These are phyloP conservation scores for Paxillus rubicundulus DNA, from an alignment of 768 basidiomycete species.

Conservation along the genomic window DNA sequence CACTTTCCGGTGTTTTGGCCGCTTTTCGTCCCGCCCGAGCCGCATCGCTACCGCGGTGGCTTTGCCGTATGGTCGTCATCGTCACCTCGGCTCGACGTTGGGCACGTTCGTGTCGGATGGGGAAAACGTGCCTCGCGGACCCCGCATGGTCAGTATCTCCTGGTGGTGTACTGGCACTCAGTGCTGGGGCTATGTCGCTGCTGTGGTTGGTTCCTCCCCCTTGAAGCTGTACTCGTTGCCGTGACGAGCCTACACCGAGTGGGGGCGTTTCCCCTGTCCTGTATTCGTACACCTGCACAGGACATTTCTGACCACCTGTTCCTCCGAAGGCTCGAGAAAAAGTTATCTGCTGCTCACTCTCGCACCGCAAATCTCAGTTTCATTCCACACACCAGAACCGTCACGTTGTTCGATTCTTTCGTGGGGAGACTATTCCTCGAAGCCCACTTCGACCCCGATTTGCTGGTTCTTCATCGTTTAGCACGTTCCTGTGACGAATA, in stretches of 20 bases:
- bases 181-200: slow-evolving; percentile 17
- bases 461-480: background rate
- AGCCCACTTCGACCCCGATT: slow-evolving; percentile 16
- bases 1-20: slow-evolving; percentile 3
- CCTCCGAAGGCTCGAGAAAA: background rate
- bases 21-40: slow-evolving; percentile 18
- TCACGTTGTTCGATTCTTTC: slow-evolving; percentile 2
- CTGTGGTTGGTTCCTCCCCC: slow-evolving; percentile 6
- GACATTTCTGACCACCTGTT: background rate
- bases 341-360: background rate
- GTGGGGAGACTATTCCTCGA: slow-evolving; percentile 1
- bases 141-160: slow-evolving; percentile 26
- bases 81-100: slow-evolving; percentile 10
- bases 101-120: slow-evolving; percentile 20
- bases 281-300: background rate
- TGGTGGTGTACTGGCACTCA: slow-evolving; percentile 19
- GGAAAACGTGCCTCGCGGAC: slow-evolving; percentile 24
- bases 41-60: slow-evolving; percentile 15
- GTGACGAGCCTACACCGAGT: background rate
- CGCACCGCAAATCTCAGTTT: slow-evolving; percentile 3
- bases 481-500: slow-evolving; percentile 30
- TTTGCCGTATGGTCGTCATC: slow-evolving; percentile 20
- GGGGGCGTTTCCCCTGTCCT: background rate
- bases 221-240: slow-evolving; percentile 14
- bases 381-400: background rate